Conservation (phyloP, 2,329 filamentous ascomycete species). For the Botrytis cinerea region DNA sequence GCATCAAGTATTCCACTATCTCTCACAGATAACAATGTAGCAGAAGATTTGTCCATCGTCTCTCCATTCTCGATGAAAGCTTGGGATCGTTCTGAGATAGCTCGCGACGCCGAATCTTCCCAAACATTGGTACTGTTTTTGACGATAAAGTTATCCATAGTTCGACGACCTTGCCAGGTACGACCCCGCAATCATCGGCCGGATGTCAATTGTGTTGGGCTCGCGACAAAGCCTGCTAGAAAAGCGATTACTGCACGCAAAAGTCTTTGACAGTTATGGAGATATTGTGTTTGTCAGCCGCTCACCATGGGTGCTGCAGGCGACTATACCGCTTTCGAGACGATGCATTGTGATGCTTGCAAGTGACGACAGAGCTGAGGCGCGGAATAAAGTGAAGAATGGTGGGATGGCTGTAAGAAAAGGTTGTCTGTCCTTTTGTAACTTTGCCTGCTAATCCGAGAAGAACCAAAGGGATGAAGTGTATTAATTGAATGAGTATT, state of each 20-base stretch:
- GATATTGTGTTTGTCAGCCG: not conserved
- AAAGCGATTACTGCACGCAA: not conserved
- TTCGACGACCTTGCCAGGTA: not conserved
- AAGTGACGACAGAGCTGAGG: not conserved
- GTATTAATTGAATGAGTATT: not conserved
- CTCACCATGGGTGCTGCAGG: not conserved
- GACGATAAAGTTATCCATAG: not conserved
- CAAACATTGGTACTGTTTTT: not conserved
- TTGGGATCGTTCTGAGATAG: not conserved
- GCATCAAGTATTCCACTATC: not conserved
- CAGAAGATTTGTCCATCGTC: not conserved
- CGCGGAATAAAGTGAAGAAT: not conserved
- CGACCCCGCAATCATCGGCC: not conserved
- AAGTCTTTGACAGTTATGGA: not conserved
- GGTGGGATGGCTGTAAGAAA: not conserved
- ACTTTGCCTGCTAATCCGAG: not conserved
- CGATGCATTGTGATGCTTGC: slow-evolving; percentile 12
- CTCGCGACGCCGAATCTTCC: not conserved
- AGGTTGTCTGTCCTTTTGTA: not conserved
- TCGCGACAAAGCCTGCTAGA: not conserved
- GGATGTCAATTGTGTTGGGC: too few relatives aligned
- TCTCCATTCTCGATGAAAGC: not conserved
- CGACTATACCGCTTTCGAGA: slow-evolving; percentile 10
- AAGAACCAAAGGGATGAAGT: not conserved
- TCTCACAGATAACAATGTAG: not conserved